Evolutionary conservation across 2,329 filamentous ascomycete genomes (phyloP), one percentile per base, ranked within the genome.

Genomic region (Ophioceras dolichostomum): DNA sequence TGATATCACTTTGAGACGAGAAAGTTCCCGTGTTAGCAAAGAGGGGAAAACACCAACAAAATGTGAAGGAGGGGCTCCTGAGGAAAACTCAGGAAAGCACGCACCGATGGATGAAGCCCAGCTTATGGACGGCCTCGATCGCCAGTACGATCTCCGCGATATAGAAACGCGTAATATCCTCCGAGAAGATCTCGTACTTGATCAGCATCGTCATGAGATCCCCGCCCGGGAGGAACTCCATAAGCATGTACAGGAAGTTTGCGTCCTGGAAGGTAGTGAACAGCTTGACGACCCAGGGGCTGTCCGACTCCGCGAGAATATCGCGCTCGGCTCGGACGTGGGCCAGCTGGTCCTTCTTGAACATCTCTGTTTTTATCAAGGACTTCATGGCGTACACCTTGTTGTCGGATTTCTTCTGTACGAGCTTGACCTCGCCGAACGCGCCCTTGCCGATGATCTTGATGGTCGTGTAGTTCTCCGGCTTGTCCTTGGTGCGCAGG

Each of bases 181-280:
- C 89, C 0, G 87, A 94, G 60, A 98, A 98, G 58, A 98, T 95
- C 59, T 98, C 91, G 55, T 98, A 98, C 70, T 96, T 98, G 67
- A 98, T 98, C 49, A 98, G 70, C 91, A 98, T 98, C 4, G 91
- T 98, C 91, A 98, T 98, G 58, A 98, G 62, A 65, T 98, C 91
- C 59, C 91, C 91, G 59, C 91, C 91, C 7, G 91, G 91, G 59
- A 98, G 73, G 62, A 96, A 98, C 62, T 98, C 91, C 91, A 98
- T 98, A 43, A 98, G 70, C 80, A 98, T 91, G 67, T 98, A 98
- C 26, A 98, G 68, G 65, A 95, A 98, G 47, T 91, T 89, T 32
- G 75, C 73, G 57, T 98, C 91, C 62, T 98, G 91, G 69, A 98
- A 98, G 1, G 91, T 96, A 10, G 91, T 95, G 65, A 85, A 94